Conservation (phyloP, 768 basidiomycete species). For the Calocera viscosa region DNA sequence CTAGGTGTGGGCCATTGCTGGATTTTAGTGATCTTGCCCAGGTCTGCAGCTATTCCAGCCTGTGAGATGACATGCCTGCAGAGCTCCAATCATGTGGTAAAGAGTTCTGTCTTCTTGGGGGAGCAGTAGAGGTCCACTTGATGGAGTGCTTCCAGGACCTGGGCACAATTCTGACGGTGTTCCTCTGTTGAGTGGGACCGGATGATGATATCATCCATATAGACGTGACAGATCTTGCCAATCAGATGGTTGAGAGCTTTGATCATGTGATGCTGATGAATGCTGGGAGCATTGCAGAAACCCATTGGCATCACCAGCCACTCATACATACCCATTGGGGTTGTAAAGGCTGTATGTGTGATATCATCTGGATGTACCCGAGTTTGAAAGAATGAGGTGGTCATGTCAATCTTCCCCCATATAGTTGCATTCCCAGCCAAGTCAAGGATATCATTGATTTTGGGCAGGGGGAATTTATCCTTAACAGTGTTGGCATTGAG, state of each 20-base stretch:
- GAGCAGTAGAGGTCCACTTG: slow-evolving; percentile 15
- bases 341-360: slow-evolving; percentile 17
- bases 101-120: slow-evolving; percentile 18
- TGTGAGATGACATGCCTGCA: no score
- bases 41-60: no score
- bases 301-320: slow-evolving; percentile 17
- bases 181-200: slow-evolving; percentile 14
- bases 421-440: no score
- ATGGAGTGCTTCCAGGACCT: slow-evolving; percentile 15
- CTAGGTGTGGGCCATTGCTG: no score
- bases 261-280: slow-evolving; percentile 18
- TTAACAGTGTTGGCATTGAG: slow-evolving; percentile 27
- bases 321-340: slow-evolving; percentile 15
- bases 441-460: background rate
- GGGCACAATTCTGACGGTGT: slow-evolving; percentile 8
- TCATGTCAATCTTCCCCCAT: slow-evolving; percentile 6
- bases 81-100: slow-evolving; percentile 12
- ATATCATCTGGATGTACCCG: slow-evolving; percentile 23
- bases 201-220: slow-evolving; percentile 20
- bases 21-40: no score
- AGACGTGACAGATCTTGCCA: slow-evolving; percentile 13
- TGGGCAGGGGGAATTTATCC: slow-evolving; percentile 23
- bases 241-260: slow-evolving; percentile 14
- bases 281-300: slow-evolving; percentile 17
- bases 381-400: slow-evolving; percentile 34